Base-by-base conservation (phyloP, 345 rosid species). In the Linum usitatissimum region DNA sequence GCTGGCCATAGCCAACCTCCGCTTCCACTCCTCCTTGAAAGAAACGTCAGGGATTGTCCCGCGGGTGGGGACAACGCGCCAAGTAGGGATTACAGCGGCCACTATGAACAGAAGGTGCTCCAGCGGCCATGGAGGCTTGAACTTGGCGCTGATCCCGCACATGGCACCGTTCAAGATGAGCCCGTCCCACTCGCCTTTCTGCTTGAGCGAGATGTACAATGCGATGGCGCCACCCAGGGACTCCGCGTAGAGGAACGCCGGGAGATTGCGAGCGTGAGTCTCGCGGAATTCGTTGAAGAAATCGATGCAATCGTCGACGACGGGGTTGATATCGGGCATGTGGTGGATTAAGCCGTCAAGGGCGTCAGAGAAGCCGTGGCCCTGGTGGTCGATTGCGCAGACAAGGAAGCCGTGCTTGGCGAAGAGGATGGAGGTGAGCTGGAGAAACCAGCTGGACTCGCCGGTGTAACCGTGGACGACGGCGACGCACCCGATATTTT, bases 91-190 rank as follows among this genome's bases (percentile, higher is more conserved):
- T 48, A 87, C 74, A 12, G 84, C 80, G 6, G 97, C 95, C 0
- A 73, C 91, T 7, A 79, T 30, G 70, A 66, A 75, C 51, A 93
- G 83, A 58, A 93, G 60, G 64, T 86, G 84, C 77, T 87, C 97
- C 68, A 90, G 74, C 40, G 97, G 99, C 96, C 96, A 87, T 9
- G 86, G 95, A 55, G 97, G 95, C 78, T 93, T 93, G 79, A 93
- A 76, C 70, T 84, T 93, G 60, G 69, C 79, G 63, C 94, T 90
- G 57, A 93, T 87, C 48, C 97, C 96, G 15, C 97, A 93, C 97
- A 93, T 93, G 4, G 97, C 97, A 0, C 96, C 97, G 68, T 83
- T 90, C 20, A 93, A 76, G 67, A 93, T 65, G 65, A 93, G 69
- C 21, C 97, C 99, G 23, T 79, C 73, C 99, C 97, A 93, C 59